Evolutionary conservation across 257 asterid genomes (phyloP), one percentile per base, ranked within the genome.

Genomic region (Marsdenia floribunda): DNA sequence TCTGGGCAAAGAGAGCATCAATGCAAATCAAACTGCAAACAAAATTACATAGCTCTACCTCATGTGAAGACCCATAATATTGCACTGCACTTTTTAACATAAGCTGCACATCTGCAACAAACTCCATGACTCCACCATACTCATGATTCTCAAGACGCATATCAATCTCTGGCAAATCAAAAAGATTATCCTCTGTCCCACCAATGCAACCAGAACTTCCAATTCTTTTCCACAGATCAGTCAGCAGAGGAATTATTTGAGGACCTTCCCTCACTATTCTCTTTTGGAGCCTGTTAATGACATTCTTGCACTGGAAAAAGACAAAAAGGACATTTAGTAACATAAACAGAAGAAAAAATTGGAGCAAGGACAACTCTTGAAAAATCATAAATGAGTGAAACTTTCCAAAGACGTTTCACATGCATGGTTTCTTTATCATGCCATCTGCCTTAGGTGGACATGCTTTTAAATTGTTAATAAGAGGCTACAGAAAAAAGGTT

Each of bases 151-250:
- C 96, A 60, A 95, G 83, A 66, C 93, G 93, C 74, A 81, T 58
- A 80, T 86, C 87, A 71, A 95, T 85, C 86, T 87, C 91, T 66
- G 85, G 86, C 47, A 90, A 79, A 82, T 91, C 92, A 82, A 93
- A 79, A 78, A 87, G 76, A 83, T 71, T 83, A 84, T 92, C 93
- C 61, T 84, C 90, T 26, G 87, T 1, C 73, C 85, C 86, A 77
- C 83, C 84, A 74, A 80, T 61, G 37, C 74, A 83, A 75, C 86
- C 78, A 65, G 96, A 83, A 83, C 82, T 85, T 71, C 87, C 96
- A 38, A 86, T 86, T 85, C 90, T 90, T 85, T 86, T 92, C 99
- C 99, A 95, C 71, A 92, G 90, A 74, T 90, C 96, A 73, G 91
- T 90, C 72, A 95, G 90, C 88, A 83, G 76, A 21, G 99, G 99